A percentile compares a stretch with the other conserved stretches of the same genome.
These are phyloP conservation scores for Aspergillus fischeri DNA, from an alignment of 2,329 filamentous ascomycete species.

Conservation along the genomic window DNA sequence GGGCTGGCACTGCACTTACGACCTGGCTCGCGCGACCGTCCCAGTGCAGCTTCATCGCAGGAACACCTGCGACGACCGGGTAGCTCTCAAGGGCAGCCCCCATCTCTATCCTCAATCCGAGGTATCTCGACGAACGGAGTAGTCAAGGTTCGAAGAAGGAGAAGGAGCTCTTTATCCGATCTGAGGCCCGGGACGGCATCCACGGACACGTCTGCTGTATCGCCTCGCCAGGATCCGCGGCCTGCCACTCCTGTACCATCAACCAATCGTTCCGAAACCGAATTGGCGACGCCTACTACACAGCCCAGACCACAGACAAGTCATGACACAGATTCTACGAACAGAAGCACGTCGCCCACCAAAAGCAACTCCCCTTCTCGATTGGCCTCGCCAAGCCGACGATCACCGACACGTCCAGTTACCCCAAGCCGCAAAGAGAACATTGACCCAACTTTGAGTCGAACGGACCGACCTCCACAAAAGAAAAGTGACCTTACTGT, in stretches of 20 bases:
- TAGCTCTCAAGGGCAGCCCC: slow-evolving; percentile 46
- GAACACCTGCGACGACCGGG: slow-evolving; percentile 41
- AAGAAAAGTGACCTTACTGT: slow-evolving; percentile 29
- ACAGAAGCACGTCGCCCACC: slow-evolving; percentile 28
- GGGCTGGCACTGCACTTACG: slow-evolving; percentile 45
- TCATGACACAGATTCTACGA: slow-evolving; percentile 25
- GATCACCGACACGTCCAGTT: slow-evolving; percentile 29
- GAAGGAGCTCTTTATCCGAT: slow-evolving; percentile 88
- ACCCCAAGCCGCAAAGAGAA: slow-evolving; percentile 40
- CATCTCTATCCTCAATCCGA: slow-evolving; percentile 49
- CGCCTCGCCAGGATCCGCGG: slow-evolving; percentile 33
- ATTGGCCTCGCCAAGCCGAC: slow-evolving; percentile 28
- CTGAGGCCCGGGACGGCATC: slow-evolving; percentile 64
- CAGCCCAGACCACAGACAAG: slow-evolving; percentile 27
- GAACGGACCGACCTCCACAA: slow-evolving; percentile 31
- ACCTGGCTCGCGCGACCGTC: slow-evolving; percentile 54
- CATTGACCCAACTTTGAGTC: slow-evolving; percentile 30
- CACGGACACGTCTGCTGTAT: slow-evolving; percentile 47
- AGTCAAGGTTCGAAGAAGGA: slow-evolving; percentile 62
- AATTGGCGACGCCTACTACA: slow-evolving; percentile 26
- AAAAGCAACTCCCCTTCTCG: slow-evolving; percentile 28
- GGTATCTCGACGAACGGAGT: slow-evolving; percentile 43
- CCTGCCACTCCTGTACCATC: slow-evolving; percentile 31
- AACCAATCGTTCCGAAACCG: slow-evolving; percentile 22
- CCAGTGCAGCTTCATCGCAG: slow-evolving; percentile 48